Evolutionary conservation across 2,329 filamentous ascomycete genomes (phyloP).

Genomic region (Apiospora kogelbergensis): DNA sequence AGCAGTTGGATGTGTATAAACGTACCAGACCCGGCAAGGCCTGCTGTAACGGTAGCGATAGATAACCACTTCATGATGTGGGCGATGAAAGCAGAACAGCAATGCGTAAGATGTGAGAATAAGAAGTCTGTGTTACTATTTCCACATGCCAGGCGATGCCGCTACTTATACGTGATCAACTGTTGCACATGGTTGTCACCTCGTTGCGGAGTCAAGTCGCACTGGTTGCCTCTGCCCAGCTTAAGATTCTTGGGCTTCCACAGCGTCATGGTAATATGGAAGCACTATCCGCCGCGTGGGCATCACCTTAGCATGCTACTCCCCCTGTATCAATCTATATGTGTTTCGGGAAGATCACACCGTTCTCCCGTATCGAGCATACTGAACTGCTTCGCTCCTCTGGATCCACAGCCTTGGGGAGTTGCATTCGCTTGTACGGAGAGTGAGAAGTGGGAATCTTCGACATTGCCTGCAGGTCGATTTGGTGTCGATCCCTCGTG

Average conservation of each 20-base stretch:
- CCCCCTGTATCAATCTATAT: not conserved
- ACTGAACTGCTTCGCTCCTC: not conserved
- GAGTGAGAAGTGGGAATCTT: not conserved
- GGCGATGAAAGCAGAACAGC: not conserved
- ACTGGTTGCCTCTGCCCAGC: not conserved
- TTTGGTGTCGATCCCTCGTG: not conserved
- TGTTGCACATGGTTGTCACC: not conserved
- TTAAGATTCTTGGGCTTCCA: not conserved
- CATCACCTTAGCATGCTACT: not conserved
- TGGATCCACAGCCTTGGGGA: not conserved
- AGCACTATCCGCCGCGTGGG: not conserved
- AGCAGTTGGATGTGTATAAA: not conserved
- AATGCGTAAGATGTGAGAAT: not conserved
- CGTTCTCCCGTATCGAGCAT: not conserved
- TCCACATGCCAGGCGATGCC: not conserved
- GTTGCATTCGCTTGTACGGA: not conserved
- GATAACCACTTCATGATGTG: slow-evolving; percentile 33
- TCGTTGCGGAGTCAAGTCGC: not conserved
- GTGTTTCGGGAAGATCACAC: not conserved
- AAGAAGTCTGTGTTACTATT: not conserved
- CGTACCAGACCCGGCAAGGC: slow-evolving; percentile 33
- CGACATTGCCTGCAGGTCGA: not conserved
- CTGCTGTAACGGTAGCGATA: slow-evolving; percentile 23
- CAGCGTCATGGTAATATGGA: not conserved
- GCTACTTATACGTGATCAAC: not conserved